phyloP scores from a whole-genome alignment of 2,329 filamentous ascomycete species.

The Neoarthrinium moseri region DNA sequence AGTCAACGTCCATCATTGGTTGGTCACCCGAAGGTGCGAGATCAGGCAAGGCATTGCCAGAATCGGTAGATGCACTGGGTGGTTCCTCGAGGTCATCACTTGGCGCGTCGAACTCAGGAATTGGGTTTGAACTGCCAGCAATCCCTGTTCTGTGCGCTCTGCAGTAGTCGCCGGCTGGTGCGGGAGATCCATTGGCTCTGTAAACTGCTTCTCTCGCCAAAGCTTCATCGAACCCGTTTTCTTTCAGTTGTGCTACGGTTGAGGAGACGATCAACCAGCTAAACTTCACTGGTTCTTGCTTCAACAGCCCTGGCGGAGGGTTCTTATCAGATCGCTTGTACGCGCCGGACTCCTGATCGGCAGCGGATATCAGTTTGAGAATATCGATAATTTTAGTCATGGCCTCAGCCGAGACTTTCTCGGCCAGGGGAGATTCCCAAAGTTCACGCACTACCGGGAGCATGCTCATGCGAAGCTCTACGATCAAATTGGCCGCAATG shows the following conservation, averaged over 20 bases:
- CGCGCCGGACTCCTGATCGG: constrained; percentile 71
- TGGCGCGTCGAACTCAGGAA: constrained; percentile 56
- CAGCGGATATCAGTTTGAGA: constrained; percentile 72
- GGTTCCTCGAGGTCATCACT: constrained; percentile 23
- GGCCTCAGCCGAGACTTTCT: constrained; percentile 74
- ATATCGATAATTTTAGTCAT: constrained; percentile 82
- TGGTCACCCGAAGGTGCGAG: constrained; percentile 19
- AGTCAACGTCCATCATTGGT: constrained; percentile 23
- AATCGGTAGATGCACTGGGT: not conserved
- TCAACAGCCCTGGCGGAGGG: constrained; percentile 37
- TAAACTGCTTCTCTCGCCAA: constrained; percentile 79
- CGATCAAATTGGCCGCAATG: constrained; percentile 70
- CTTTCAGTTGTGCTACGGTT: constrained; percentile 31
- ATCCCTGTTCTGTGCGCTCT: constrained; percentile 57
- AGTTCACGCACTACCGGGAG: constrained; percentile 73
- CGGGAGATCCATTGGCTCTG: constrained; percentile 68
- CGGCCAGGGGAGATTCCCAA: constrained; percentile 83
- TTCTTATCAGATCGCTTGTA: constrained; percentile 60
- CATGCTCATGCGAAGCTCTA: constrained; percentile 80
- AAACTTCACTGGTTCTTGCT: constrained; percentile 42
- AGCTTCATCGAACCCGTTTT: constrained; percentile 39
- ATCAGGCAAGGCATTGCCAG: not conserved
- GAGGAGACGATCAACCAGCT: constrained; percentile 38
- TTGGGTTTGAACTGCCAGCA: constrained; percentile 62
- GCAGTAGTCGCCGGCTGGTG: constrained; percentile 72